Evolutionary conservation across 2,329 filamentous ascomycete genomes (phyloP).

Genomic region (Lachnellula suecica): DNA sequence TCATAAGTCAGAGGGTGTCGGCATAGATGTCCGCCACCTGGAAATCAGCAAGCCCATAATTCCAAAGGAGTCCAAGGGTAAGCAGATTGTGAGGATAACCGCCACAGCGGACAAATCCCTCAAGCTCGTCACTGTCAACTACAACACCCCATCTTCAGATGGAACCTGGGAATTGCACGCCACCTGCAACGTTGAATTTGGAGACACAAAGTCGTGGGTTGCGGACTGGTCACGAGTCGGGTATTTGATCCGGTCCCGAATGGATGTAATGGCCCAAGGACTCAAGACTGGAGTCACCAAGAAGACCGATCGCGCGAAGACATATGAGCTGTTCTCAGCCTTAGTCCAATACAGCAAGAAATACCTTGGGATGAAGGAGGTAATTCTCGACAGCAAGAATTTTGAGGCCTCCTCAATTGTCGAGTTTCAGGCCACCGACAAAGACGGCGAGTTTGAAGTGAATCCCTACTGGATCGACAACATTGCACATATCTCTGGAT

Average conservation of each 20-base stretch:
- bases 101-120: slow-evolving; percentile 37
- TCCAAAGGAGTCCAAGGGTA: slow-evolving; percentile 39
- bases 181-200: slow-evolving; percentile 59
- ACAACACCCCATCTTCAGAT: slow-evolving; percentile 46
- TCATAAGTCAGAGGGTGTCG: slow-evolving; percentile 40
- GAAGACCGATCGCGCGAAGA: slow-evolving; percentile 71
- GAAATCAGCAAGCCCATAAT: slow-evolving; percentile 72
- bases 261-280: slow-evolving; percentile 51
- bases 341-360: slow-evolving; percentile 55
- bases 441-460: slow-evolving; percentile 54
- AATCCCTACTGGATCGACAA: slow-evolving; percentile 60
- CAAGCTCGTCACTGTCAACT: neutral
- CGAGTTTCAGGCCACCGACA: slow-evolving; percentile 45
- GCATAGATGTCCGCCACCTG: slow-evolving; percentile 65
- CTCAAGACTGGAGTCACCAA: slow-evolving; percentile 65
- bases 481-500: slow-evolving; percentile 57
- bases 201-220: slow-evolving; percentile 59
- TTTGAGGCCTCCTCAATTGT: slow-evolving; percentile 45
- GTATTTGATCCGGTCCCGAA: slow-evolving; percentile 67
- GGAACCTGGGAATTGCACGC: slow-evolving; percentile 61
- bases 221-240: slow-evolving; percentile 65
- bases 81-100: slow-evolving; percentile 61
- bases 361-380: slow-evolving; percentile 59
- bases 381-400: slow-evolving; percentile 50
- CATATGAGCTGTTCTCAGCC: slow-evolving; percentile 69